Percentiles rank a stretch among this genome's conserved stretches.
These are phyloP conservation scores for Collybia sp. DNA, from an alignment of 768 basidiomycete species.

Conservation along the genomic window DNA sequence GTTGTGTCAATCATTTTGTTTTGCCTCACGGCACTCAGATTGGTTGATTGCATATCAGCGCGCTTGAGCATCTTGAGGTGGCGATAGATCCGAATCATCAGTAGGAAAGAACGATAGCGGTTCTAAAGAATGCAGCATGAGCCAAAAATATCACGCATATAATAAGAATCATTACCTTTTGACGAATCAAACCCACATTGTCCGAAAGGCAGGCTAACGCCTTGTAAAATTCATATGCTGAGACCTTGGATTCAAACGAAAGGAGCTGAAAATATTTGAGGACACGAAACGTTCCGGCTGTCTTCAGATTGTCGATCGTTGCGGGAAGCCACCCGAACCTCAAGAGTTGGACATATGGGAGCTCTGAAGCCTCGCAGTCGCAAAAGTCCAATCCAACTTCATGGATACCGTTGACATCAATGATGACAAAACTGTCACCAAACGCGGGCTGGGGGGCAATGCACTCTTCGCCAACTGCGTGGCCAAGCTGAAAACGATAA, in stretches of 20 bases:
- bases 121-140: constrained; percentile 1
- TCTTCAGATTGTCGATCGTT: constrained; percentile 10
- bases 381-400: constrained; percentile 16
- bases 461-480: constrained; percentile 1
- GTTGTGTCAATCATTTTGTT: too few relatives aligned
- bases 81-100: constrained; percentile 12
- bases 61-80: constrained; percentile 19
- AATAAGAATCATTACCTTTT: too few relatives aligned
- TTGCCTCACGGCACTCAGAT: too few relatives aligned
- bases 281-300: constrained; percentile 13
- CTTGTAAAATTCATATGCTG: constrained; percentile 14
- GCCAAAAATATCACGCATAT: too few relatives aligned
- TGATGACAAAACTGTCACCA: constrained; percentile 11
- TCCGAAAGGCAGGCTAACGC: constrained; percentile 8
- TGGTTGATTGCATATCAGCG: too few relatives aligned
- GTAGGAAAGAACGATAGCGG: constrained; percentile 12
- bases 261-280: constrained; percentile 13
- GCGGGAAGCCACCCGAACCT: constrained; percentile 13
- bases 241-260: constrained; percentile 14
- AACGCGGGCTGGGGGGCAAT: background rate
- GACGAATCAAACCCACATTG: constrained; percentile 2
- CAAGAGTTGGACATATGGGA: constrained; percentile 13
- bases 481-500: constrained; percentile 2
- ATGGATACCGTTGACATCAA: constrained; percentile 20
- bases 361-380: constrained; percentile 10